Evolutionary conservation across 2,329 filamentous ascomycete genomes (phyloP).

Genomic region (Hymenoscyphus fraxineus): DNA sequence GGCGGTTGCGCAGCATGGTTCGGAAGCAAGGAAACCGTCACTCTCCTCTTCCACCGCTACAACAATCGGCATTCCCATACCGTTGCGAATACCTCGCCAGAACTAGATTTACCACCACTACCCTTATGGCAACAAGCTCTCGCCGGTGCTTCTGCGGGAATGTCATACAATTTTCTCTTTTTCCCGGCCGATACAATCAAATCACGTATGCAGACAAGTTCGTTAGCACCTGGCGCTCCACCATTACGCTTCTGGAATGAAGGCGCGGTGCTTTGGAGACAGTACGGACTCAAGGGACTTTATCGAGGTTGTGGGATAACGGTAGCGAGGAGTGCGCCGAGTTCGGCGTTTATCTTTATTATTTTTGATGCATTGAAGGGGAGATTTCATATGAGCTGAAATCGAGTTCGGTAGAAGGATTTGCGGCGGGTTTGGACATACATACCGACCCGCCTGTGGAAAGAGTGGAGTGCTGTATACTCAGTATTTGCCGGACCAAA

Average conservation of each 20-base stretch:
- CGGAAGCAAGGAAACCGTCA: constrained; percentile 78
- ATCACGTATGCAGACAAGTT: constrained; percentile 89
- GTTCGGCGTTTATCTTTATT: constrained; percentile 97
- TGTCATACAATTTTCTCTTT: constrained; percentile 95
- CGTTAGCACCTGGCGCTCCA: constrained; percentile 47
- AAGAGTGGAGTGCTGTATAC: no score
- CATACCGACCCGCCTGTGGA: no score
- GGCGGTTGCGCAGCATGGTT: constrained; percentile 96
- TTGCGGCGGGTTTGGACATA: no score
- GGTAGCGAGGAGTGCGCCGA: constrained; percentile 79
- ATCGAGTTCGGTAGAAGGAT: neutral
- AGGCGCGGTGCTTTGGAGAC: constrained; percentile 69
- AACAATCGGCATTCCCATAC: constrained; percentile 31
- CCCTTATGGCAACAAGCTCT: constrained; percentile 84
- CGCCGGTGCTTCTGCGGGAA: constrained; percentile 82
- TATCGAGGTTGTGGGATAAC: constrained; percentile 97
- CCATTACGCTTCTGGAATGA: constrained; percentile 69
- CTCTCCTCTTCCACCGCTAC: constrained; percentile 39
- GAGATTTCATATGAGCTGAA: constrained; percentile 47
- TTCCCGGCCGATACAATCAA: constrained; percentile 98
- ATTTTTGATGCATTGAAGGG: constrained; percentile 84
- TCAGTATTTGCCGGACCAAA: no score
- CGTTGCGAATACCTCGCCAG: neutral
- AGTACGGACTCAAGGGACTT: constrained; percentile 77
- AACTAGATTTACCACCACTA: constrained; percentile 44